Conservation (phyloP, 2,329 filamentous ascomycete genomes). For the Verticillium zaregamsianum region DNA sequence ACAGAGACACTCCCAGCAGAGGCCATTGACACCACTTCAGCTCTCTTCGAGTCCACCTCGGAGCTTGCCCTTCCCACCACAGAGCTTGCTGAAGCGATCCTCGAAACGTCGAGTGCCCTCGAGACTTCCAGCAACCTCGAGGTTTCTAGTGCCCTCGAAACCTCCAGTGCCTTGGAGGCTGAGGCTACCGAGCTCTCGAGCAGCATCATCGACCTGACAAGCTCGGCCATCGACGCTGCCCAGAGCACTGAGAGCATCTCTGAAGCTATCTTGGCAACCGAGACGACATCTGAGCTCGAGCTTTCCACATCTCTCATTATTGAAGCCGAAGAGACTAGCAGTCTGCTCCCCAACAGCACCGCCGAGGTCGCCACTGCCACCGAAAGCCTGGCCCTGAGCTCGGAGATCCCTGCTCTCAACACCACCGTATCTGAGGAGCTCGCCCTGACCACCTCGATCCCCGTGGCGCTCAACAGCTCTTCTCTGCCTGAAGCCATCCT, state of each 20-base stretch:
- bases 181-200: not conserved
- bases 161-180: not conserved
- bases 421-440: not conserved
- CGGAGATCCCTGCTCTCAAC: not conserved
- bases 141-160: not conserved
- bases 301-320: not conserved
- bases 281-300: not conserved
- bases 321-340: not conserved
- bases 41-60: not conserved
- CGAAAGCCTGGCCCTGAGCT: constrained; percentile 4
- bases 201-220: not conserved
- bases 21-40: not conserved
- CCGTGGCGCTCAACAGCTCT: not conserved
- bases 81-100: not conserved
- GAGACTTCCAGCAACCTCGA: not conserved
- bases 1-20: not conserved
- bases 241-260: not conserved
- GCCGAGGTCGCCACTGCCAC: constrained; percentile 1
- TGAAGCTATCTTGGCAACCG: not conserved
- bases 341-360: not conserved
- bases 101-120: not conserved
- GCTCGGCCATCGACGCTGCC: not conserved
- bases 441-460: not conserved
- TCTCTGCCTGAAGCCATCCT: constrained; percentile 5
- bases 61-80: not conserved